These are phyloP conservation scores for Saturnispora galanensis DNA, from an alignment of 805 yeast species.

Conservation along the genomic window DNA sequence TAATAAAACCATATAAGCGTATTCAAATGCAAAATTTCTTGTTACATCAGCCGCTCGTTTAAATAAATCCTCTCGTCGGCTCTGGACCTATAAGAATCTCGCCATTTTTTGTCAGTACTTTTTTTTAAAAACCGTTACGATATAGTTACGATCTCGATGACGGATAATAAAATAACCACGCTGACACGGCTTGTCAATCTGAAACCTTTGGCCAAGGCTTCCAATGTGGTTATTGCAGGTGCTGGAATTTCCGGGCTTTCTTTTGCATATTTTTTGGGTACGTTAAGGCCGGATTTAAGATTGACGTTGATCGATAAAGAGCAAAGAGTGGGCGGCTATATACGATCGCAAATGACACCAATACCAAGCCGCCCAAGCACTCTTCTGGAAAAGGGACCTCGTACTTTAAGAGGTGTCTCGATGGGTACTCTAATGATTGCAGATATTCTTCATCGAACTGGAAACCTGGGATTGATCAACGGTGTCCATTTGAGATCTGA, in stretches of 20 bases:
- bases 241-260: conserved; percentile 84
- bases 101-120: no score
- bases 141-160: neutral
- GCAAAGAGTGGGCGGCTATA: conserved; percentile 68
- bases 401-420: conserved; percentile 78
- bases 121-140: no score
- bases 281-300: conserved; percentile 66
- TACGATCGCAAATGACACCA: conserved; percentile 40
- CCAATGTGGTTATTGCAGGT: conserved; percentile 65
- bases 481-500: conserved; percentile 48
- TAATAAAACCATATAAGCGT: no score
- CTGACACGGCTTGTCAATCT: neutral
- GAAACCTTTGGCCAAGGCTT: conserved; percentile 17
- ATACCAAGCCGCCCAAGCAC: conserved; percentile 23
- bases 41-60: no score
- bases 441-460: conserved; percentile 46
- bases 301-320: conserved; percentile 54
- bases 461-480: conserved; percentile 38
- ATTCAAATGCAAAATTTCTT: no score
- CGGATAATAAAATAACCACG: conserved; percentile 4
- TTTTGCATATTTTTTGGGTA: conserved; percentile 56
- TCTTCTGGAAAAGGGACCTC: conserved; percentile 75
- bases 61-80: no score
- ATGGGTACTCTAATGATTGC: conserved; percentile 64
- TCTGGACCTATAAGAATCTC: no score